A percentile compares a stretch with the other conserved stretches of the same genome.
Conservation (phyloP, 257 asterid genomes). For the Nemophila menziesii region DNA sequence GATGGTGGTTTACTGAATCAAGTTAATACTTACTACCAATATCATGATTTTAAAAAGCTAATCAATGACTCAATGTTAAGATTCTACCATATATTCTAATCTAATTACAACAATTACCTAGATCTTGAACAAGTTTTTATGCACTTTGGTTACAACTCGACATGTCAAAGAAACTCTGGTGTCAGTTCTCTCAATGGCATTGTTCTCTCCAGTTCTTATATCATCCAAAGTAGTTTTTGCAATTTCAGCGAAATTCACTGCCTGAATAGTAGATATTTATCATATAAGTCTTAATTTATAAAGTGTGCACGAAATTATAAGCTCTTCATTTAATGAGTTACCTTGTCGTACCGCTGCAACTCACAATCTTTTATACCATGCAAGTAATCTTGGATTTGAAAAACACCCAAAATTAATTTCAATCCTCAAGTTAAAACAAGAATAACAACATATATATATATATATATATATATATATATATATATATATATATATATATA, state of each 20-base stretch:
- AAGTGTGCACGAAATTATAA: neutral
- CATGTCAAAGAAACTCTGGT: conserved; percentile 85
- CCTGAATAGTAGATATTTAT: conserved; percentile 24
- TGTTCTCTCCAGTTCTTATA: conserved; percentile 17
- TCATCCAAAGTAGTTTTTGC: conserved; percentile 14
- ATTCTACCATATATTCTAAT: neutral
- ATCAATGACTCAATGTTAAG: neutral
- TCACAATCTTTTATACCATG: conserved; percentile 71
- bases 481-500: no score
- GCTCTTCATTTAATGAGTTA: conserved; percentile 3
- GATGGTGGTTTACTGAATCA: no score
- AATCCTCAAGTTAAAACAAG: neutral
- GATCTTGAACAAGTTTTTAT: conserved; percentile 45
- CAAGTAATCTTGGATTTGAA: conserved; percentile 49
- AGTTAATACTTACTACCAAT: no score
- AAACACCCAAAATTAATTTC: neutral
- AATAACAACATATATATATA: no score
- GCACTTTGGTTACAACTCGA: conserved; percentile 61
- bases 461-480: no score
- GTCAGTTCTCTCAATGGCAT: conserved; percentile 41
- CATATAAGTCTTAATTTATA: no score
- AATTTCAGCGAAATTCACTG: conserved; percentile 33
- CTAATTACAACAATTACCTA: conserved; percentile 5
- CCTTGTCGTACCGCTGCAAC: conserved; percentile 50
- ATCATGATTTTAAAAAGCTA: no score